Evolutionary conservation across 768 basidiomycete species (phyloP).

Genomic region (Phlegmacium glaucopus): DNA sequence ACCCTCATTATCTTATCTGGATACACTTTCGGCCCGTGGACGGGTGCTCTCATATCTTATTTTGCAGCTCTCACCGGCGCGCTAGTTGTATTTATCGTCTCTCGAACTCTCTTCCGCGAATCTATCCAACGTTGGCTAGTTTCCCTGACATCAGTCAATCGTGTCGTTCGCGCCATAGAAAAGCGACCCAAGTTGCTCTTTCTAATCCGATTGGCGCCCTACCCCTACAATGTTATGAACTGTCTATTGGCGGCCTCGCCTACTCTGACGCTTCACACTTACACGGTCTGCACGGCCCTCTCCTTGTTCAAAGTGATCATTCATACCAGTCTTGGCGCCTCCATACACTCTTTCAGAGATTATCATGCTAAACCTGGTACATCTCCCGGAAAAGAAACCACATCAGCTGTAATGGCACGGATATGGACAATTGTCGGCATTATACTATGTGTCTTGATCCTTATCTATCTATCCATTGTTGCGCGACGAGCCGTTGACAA

Average conservation of each 20-base stretch:
- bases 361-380: constrained; percentile 42
- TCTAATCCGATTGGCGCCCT: constrained; percentile 89
- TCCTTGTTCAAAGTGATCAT: constrained; percentile 88
- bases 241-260: constrained; percentile 88
- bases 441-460: constrained; percentile 65
- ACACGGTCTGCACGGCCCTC: constrained; percentile 75
- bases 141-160: constrained; percentile 66
- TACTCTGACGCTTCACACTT: constrained; percentile 74
- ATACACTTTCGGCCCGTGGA: constrained; percentile 84
- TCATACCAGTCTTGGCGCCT: constrained; percentile 85
- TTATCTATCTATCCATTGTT: constrained; percentile 77
- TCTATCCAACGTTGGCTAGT: constrained; percentile 71
- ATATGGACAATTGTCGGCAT: constrained; percentile 71
- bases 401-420: constrained; percentile 48
- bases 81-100: constrained; percentile 76
- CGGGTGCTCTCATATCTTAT: constrained; percentile 85
- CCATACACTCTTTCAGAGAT: constrained; percentile 80
- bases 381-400: constrained; percentile 35
- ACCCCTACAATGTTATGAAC: constrained; percentile 95
- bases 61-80: constrained; percentile 83
- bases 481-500: constrained; percentile 63
- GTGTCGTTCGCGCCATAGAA: constrained; percentile 85
- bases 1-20: constrained; percentile 91
- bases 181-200: constrained; percentile 84
- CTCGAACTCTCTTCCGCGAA: constrained; percentile 69